Evolutionary conservation across 2,329 filamentous ascomycete genomes (phyloP).

Genomic region (Amauroascus verrucosus): DNA sequence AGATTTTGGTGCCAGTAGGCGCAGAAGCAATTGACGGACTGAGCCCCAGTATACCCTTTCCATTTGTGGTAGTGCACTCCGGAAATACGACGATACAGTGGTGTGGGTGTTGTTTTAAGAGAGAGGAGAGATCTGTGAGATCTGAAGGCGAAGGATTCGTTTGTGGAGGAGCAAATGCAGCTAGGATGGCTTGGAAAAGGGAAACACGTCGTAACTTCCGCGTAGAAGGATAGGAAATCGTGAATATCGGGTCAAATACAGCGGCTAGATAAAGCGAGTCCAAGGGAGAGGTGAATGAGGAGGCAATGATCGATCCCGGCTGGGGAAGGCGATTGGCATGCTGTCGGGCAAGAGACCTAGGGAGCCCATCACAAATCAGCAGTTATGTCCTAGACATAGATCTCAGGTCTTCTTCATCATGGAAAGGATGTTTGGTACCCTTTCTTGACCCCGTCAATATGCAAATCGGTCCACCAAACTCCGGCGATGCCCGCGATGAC

Average conservation of each 20-base stretch:
- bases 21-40: constrained; percentile 64
- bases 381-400: no score
- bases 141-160: constrained; percentile 38
- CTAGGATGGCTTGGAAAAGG: constrained; percentile 62
- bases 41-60: constrained; percentile 75
- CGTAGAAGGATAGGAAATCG: constrained; percentile 65
- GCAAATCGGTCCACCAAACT: constrained; percentile 97
- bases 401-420: not conserved
- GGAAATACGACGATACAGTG: constrained; percentile 80
- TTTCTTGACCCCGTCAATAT: constrained; percentile 91
- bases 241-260: constrained; percentile 94
- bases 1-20: constrained; percentile 62
- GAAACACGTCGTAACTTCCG: constrained; percentile 65
- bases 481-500: constrained; percentile 76
- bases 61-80: constrained; percentile 90
- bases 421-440: constrained; percentile 43
- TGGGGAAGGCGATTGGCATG: constrained; percentile 64
- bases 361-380: constrained; percentile 1
- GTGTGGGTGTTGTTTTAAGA: constrained; percentile 58
- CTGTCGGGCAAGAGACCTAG: constrained; percentile 59
- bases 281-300: constrained; percentile 83
- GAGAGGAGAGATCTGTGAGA: constrained; percentile 51
- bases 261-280: constrained; percentile 90
- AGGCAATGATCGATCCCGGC: constrained; percentile 71
- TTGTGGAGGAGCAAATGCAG: constrained; percentile 56